phyloP scores from a whole-genome alignment of 1,284 basidiomycete genomes.

The Cutaneotrichosporon arboriforme region DNA sequence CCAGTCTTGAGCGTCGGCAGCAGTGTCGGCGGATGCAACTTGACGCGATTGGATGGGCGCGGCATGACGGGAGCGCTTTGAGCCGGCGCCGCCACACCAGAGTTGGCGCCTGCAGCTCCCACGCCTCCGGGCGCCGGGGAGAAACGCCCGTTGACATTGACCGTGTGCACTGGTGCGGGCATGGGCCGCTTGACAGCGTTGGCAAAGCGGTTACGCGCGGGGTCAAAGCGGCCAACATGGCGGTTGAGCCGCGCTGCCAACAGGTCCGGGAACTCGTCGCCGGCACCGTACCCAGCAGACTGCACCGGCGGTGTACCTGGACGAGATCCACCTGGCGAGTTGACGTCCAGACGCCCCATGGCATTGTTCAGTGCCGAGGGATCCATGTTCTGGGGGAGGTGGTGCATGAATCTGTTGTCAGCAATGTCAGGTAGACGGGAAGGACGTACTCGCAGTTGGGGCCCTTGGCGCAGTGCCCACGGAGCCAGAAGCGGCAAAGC shows the following conservation, averaged over 20 bases:
- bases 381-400: conserved; percentile 61
- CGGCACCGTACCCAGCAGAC: conserved; percentile 35
- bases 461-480: conserved; percentile 91
- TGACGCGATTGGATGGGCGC: conserved; percentile 74
- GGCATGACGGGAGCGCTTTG: conserved; percentile 55
- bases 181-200: conserved; percentile 46
- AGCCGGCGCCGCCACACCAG: conserved; percentile 51
- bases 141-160: conserved; percentile 28
- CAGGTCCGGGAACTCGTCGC: conserved; percentile 80
- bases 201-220: conserved; percentile 75
- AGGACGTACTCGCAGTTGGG: conserved; percentile 56
- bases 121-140: conserved; percentile 16
- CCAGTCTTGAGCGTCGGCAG: conserved; percentile 85
- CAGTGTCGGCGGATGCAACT: conserved; percentile 71
- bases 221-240: conserved; percentile 55
- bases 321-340: conserved; percentile 48
- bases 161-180: conserved; percentile 21
- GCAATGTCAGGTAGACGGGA: conserved; percentile 7
- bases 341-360: conserved; percentile 63
- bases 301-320: conserved; percentile 26
- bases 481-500: conserved; percentile 93
- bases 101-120: conserved; percentile 2
- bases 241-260: conserved; percentile 47
- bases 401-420: conserved; percentile 64
- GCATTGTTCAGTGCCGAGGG: conserved; percentile 53